These are phyloP conservation scores for Fusarium metavorans DNA, from an alignment of 2,329 filamentous ascomycete genomes.

Conservation along the genomic window DNA sequence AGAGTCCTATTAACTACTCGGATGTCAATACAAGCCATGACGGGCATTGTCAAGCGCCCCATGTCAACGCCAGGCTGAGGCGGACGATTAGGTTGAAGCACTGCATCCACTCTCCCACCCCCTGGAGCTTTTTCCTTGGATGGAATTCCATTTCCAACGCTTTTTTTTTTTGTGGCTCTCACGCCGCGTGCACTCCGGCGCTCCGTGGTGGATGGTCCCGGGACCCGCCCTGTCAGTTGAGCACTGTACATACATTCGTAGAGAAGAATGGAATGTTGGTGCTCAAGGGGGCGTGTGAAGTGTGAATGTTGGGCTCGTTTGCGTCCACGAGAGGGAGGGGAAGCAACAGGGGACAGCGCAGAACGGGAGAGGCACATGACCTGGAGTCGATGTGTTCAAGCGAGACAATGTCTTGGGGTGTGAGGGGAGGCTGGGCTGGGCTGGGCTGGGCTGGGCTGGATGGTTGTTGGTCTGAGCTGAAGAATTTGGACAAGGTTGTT, in stretches of 20 bases:
- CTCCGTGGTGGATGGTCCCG: background rate
- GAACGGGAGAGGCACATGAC: constrained; percentile 32
- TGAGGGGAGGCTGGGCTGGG: background rate
- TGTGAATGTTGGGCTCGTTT: background rate
- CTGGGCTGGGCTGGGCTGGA: background rate
- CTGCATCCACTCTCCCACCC: background rate
- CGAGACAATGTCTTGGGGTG: constrained; percentile 18
- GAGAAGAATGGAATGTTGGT: constrained; percentile 21
- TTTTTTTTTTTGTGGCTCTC: background rate
- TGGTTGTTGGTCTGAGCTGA: constrained; percentile 16
- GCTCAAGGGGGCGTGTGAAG: background rate
- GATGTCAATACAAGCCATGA: background rate
- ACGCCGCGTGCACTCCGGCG: constrained; percentile 1
- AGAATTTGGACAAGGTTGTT: background rate
- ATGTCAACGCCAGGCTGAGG: background rate
- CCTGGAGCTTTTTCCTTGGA: background rate
- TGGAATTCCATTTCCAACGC: background rate
- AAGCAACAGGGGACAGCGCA: constrained; percentile 3
- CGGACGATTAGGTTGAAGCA: background rate
- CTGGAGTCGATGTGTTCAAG: constrained; percentile 28
- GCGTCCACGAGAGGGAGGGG: background rate
- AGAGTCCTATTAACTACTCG: background rate
- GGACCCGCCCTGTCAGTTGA: constrained; percentile 14
- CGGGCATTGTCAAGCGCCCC: constrained; percentile 1
- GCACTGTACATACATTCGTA: background rate